Base-by-base conservation (phyloP, 768 basidiomycete species). In the Lentinula guzmanii region DNA sequence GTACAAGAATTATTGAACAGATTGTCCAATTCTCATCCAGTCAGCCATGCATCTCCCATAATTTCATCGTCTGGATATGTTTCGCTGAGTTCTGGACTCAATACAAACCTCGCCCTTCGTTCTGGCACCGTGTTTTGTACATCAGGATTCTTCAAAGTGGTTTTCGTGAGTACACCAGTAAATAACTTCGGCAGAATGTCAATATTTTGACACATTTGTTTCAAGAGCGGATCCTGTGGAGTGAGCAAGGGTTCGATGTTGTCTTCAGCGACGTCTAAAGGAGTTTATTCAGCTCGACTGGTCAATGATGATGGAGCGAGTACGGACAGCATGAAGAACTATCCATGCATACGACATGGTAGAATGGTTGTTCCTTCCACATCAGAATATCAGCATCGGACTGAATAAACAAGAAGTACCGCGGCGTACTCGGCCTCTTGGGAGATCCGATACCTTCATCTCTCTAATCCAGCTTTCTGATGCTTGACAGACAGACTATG, bases 61-160 rank as follows among this genome's bases (percentile, higher is more conserved):
- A 58, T 68, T 35, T 81, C 72, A 60, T 85, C 83, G 45, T 83
- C 79, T 1, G 83, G 83, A 67, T 79, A 84, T 39, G 69, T 67
- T 15, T 62, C 63, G 60, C 70, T 71, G 7, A 77, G 68, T 56
- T 83, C 81, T 5, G 77, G 72, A 61, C 77, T 82, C 10, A 73
- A 66, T 16, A 78, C 65, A 43, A 82, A 66, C 50, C 79, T 72
- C 11, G 72, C 77, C 62, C 72, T 65, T n/a, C 63, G 65, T 35
- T 68, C 66, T 15, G 59, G 62, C 1, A 11, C 4, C 18, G 53
- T 4, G 15, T 62, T 65, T 61, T 37, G 60, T 63, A 35, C 50
- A 8, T 43, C 16, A 16, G 42, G 7, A 16, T 16, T 43, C 56
- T n/a, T 65, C 35, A 35, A 61, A 48, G n/a, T 66, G 9, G 39